Evolutionary conservation across 164 flowering plant species (phyloP), one percentile per base, ranked within the genome.

Genomic region (Stephania japonica): DNA sequence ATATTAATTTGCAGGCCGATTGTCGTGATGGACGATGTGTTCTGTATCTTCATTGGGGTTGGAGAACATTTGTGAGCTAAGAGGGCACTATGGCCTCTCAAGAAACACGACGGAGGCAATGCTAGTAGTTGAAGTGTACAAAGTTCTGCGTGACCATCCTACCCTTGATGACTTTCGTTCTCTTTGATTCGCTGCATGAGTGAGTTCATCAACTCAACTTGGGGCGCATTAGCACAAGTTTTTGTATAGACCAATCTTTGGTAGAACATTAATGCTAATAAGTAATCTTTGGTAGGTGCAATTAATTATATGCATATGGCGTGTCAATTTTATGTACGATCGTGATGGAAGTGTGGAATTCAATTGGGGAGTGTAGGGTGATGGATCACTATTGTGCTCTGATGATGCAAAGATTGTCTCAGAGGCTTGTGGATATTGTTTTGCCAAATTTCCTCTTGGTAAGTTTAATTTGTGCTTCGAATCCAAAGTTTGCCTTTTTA

Each of bases 101-200:
- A 83, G 81, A 66, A 76, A 73, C 42, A 83, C 86, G 21, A 83
- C 67, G 7, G 90, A 88, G 25, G 83, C 83, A 67, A 79, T 81
- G 83, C 72, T 87, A 14, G 75, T 86, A 23, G 64, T 88, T 11
- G 89, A 87, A 73, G 87, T 89, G 23, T 88, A 84, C 19, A 84
- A 75, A 47, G 81, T 76, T 65, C 26, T 87, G n/a, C 79, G 86
- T 21, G 90, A 88, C 49, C 75, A 90, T 88, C 89, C 0, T 87
- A 84, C 71, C 92, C 90, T n/a, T 68, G 90, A 88, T 85, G 32
- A 83, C 90, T 7, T 88, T 88, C 71, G 25, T 87, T 66, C 78
- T 88, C 69, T 87, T 74, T 69, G 90, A 88, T 73, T 88, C 38
- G 70, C 75, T 16, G 85, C 90, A 26, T 74, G 78, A 81, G 91